Percentiles rank a stretch among this genome's conserved stretches.
These are phyloP conservation scores for Euphorbia lathyris DNA, from an alignment of 345 rosid genomes.

Conservation along the genomic window DNA sequence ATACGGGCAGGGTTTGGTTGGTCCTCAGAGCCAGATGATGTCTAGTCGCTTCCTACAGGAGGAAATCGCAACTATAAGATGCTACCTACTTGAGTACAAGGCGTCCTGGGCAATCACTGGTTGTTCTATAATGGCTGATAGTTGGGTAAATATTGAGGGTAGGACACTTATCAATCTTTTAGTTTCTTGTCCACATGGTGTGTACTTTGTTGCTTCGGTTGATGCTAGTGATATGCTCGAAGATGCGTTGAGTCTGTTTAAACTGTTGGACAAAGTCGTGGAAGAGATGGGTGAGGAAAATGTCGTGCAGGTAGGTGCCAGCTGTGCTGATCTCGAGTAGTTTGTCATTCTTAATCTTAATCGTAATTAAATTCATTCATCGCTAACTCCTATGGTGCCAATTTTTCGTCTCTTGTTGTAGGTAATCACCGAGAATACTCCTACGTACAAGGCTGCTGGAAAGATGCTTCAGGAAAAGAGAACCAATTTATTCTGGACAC, in stretches of 20 bases:
- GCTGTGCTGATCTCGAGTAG: constrained; percentile 1
- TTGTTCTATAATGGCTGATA: constrained; percentile 56
- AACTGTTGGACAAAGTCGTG: constrained; percentile 43
- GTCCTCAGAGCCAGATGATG: constrained; percentile 44
- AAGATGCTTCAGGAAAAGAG: constrained; percentile 56
- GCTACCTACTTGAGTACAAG: constrained; percentile 37
- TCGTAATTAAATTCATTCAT: not conserved
- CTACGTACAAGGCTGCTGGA: constrained; percentile 40
- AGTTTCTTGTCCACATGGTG: constrained; percentile 42
- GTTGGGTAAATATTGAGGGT: constrained; percentile 37
- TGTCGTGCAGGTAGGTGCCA: constrained; percentile 40
- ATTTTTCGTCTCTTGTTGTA: constrained; percentile 13
- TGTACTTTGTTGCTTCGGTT: constrained; percentile 42
- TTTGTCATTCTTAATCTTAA: not conserved
- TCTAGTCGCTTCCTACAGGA: constrained; percentile 50
- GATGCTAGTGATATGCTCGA: constrained; percentile 44
- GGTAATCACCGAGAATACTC: constrained; percentile 44
- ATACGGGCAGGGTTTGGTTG: constrained; percentile 40
- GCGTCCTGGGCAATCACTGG: constrained; percentile 54
- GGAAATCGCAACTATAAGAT: constrained; percentile 40
- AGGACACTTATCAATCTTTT: constrained; percentile 37
- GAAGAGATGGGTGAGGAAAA: constrained; percentile 52
- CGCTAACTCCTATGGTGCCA: constrained; percentile 2
- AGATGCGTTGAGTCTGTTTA: constrained; percentile 39
- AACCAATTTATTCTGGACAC: constrained; percentile 47